These are phyloP conservation scores for Kazachstania martiniae DNA, from an alignment of 805 yeast genomes.

Conservation along the genomic window DNA sequence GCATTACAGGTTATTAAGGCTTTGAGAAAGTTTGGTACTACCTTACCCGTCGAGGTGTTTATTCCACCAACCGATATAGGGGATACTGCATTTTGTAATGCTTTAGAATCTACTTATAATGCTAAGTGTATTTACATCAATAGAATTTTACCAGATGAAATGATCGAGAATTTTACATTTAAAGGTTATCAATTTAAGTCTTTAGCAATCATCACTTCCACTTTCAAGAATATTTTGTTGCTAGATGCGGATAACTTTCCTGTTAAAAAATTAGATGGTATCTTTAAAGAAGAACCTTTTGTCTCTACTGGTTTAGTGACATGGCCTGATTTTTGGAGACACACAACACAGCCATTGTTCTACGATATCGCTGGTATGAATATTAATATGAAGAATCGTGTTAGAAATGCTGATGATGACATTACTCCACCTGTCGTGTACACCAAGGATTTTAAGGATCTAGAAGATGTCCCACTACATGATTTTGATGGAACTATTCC, in stretches of 20 bases:
- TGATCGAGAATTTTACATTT: slow-evolving; percentile 31
- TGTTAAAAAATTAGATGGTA: slow-evolving; percentile 46
- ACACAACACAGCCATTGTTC: slow-evolving; percentile 66
- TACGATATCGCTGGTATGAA: slow-evolving; percentile 56
- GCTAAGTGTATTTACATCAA: slow-evolving; percentile 51
- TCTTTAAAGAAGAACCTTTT: slow-evolving; percentile 45
- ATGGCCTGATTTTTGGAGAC: slow-evolving; percentile 88
- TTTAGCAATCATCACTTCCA: slow-evolving; percentile 58
- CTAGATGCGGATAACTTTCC: slow-evolving; percentile 74
- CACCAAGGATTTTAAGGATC: slow-evolving; percentile 10
- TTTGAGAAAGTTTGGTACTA: slow-evolving; percentile 54
- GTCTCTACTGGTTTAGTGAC: slow-evolving; percentile 38
- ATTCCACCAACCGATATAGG: slow-evolving; percentile 41
- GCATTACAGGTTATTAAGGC: slow-evolving; percentile 42
- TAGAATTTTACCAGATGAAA: slow-evolving; percentile 37
- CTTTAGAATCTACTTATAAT: slow-evolving; percentile 49
- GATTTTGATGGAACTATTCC: slow-evolving; percentile 57
- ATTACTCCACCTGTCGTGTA: slow-evolving; percentile 24
- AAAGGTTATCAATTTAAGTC: slow-evolving; percentile 57
- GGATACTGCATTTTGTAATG: slow-evolving; percentile 51
- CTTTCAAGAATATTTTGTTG: slow-evolving; percentile 59
- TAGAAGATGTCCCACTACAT: slow-evolving; percentile 36
- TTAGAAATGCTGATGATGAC: slow-evolving; percentile 29
- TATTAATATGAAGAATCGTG: slow-evolving; percentile 31
- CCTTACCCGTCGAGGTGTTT: slow-evolving; percentile 71